Percentiles rank a stretch among this genome's conserved stretches.
Evolutionary conservation across 768 basidiomycete species (phyloP).

Genomic region (Pisolithus microcarpus): DNA sequence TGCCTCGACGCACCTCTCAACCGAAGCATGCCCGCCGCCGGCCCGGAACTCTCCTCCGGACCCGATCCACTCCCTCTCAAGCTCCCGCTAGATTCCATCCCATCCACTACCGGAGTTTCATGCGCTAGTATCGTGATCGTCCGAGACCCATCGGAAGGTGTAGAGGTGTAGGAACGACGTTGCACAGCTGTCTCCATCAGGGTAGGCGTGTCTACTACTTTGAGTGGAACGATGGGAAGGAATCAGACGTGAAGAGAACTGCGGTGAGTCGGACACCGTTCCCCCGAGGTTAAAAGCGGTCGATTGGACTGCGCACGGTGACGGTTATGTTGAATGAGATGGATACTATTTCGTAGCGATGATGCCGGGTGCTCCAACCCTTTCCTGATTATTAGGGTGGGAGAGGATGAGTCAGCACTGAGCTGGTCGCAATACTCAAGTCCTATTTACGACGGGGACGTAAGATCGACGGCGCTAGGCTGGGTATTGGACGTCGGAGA

Average conservation of each 20-base stretch:
- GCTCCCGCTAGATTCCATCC: slow-evolving; percentile 5
- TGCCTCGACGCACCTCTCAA: slow-evolving; percentile 18
- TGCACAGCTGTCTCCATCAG: slow-evolving; percentile 19
- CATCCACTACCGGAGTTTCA: slow-evolving; percentile 28
- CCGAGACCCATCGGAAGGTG: slow-evolving; percentile 46
- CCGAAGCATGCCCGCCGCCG: slow-evolving; percentile 41
- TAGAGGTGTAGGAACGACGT: slow-evolving; percentile 31
- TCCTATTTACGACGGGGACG: too few relatives aligned
- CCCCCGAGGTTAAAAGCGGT: too few relatives aligned
- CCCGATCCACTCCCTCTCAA: slow-evolving; percentile 8
- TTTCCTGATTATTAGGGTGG: too few relatives aligned
- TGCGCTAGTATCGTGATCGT: slow-evolving; percentile 41
- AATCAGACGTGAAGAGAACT: background rate
- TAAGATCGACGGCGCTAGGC: too few relatives aligned
- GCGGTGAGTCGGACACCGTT: background rate
- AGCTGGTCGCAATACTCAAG: too few relatives aligned
- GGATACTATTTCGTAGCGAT: too few relatives aligned
- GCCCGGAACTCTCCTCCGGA: slow-evolving; percentile 44
- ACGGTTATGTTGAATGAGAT: too few relatives aligned
- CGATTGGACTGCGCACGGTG: too few relatives aligned
- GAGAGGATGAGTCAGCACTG: too few relatives aligned
- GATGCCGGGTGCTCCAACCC: too few relatives aligned
- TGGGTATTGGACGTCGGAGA: too few relatives aligned
- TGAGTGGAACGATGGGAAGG: background rate
- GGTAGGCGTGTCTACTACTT: too few relatives aligned